phyloP scores from a whole-genome alignment of 345 rosid species.

The Hibiscus trionum region DNA sequence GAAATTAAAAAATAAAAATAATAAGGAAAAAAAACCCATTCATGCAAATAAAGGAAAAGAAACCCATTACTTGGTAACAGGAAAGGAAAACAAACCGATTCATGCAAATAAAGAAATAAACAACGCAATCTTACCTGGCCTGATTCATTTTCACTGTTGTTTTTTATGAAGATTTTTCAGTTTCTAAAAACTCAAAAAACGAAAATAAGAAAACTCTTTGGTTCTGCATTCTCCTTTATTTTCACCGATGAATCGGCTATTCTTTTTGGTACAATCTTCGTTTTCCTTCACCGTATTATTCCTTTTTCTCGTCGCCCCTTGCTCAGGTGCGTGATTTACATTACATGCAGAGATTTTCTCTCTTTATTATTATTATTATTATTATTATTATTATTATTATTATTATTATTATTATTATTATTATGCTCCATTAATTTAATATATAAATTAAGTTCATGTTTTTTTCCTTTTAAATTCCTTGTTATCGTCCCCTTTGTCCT shows the following conservation, averaged over 20 bases:
- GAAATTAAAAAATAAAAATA: too few species aligned
- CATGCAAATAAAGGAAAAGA: too few species aligned
- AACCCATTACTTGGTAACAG: too few species aligned
- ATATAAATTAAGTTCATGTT: too few species aligned
- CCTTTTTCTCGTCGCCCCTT: background rate
- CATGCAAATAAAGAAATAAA: background rate
- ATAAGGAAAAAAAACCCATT: too few species aligned
- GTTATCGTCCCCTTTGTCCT: too few species aligned
- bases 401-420: too few species aligned
- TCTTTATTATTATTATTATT: too few species aligned
- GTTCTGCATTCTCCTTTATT: background rate
- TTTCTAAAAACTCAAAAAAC: background rate
- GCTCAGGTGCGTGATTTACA: constrained; percentile 17
- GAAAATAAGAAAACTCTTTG: background rate
- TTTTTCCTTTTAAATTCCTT: too few species aligned
- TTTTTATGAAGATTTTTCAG: constrained; percentile 25
- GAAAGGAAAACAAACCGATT: background rate
- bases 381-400: too few species aligned
- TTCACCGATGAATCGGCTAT: constrained; percentile 23
- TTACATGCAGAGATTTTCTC: background rate
- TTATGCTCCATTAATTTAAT: too few species aligned
- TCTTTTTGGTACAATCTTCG: constrained; percentile 14
- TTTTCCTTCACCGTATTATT: constrained; percentile 9
- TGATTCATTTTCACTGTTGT: background rate
- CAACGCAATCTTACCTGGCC: constrained; percentile 4